Evolutionary conservation across 768 basidiomycete genomes (phyloP).

Genomic region (Paxillus involutus): DNA sequence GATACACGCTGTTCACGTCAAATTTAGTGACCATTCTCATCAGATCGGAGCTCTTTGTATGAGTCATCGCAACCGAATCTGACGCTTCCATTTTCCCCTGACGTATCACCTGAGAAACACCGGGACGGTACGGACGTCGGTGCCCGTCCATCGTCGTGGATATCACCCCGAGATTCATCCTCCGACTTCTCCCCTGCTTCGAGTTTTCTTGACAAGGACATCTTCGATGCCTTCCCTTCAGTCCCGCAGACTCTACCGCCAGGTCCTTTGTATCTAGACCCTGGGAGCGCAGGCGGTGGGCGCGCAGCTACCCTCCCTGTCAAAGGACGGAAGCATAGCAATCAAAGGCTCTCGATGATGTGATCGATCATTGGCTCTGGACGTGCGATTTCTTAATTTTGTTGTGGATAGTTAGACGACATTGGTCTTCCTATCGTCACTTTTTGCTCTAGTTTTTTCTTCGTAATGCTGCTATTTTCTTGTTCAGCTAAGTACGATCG

Average conservation of each 20-base stretch:
- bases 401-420: constrained; percentile 11
- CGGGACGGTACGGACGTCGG: constrained; percentile 11
- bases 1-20: not conserved
- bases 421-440: not conserved
- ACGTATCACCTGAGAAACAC: constrained; percentile 15
- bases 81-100: constrained; percentile 19
- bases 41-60: constrained; percentile 30
- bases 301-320: constrained; percentile 26
- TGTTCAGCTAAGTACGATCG: constrained; percentile 14
- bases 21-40: constrained; percentile 1
- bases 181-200: constrained; percentile 39
- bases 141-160: constrained; percentile 45
- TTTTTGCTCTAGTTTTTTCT: not conserved
- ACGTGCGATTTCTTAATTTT: not conserved
- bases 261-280: constrained; percentile 20
- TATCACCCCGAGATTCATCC: constrained; percentile 43
- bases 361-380: constrained; percentile 6
- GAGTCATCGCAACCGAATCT: constrained; percentile 24
- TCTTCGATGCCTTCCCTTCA: constrained; percentile 73
- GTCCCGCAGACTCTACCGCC: constrained; percentile 55
- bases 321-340: constrained; percentile 25
- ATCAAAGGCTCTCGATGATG: constrained; percentile 23
- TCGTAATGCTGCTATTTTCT: constrained; percentile 3
- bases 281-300: constrained; percentile 9
- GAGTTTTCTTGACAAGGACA: constrained; percentile 49